Conservation (phyloP, 139 green algal genomes). For the Coelastrella sp. region DNA sequence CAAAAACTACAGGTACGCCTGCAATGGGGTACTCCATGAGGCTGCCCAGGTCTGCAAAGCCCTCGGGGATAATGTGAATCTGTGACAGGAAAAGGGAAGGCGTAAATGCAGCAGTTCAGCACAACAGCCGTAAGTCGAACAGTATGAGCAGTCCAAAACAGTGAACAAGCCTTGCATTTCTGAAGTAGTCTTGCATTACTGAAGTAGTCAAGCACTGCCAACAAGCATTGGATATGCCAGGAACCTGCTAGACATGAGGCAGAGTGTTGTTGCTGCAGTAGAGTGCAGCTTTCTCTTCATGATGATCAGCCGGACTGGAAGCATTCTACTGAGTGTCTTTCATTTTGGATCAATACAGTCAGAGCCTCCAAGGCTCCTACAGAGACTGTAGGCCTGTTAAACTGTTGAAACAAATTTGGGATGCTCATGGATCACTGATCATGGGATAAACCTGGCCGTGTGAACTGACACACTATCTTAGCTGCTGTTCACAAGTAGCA, state of each 20-base stretch:
- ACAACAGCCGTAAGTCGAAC: background rate
- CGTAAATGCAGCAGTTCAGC: background rate
- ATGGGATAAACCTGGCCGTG: background rate
- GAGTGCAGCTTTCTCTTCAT: too few species aligned
- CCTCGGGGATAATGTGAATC: conserved; percentile 48
- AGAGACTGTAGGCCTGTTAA: too few species aligned
- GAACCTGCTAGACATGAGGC: too few species aligned
- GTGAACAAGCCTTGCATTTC: background rate
- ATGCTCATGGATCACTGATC: background rate
- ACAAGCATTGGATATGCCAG: too few species aligned
- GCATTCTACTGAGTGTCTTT: too few species aligned
- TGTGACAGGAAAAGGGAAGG: background rate
- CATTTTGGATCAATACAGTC: too few species aligned
- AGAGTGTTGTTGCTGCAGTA: too few species aligned
- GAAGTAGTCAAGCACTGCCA: too few species aligned
- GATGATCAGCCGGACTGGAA: too few species aligned
- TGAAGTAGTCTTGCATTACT: too few species aligned
- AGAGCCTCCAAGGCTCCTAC: too few species aligned
- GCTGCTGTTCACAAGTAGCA: background rate
- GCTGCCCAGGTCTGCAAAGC: background rate
- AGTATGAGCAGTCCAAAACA: background rate
- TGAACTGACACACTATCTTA: background rate
- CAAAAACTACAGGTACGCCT: conserved; percentile 22
- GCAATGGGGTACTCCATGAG: conserved; percentile 1
- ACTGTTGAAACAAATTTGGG: too few species aligned